phyloP scores from a whole-genome alignment of 768 basidiomycete species.

The Cyathus striatus region DNA sequence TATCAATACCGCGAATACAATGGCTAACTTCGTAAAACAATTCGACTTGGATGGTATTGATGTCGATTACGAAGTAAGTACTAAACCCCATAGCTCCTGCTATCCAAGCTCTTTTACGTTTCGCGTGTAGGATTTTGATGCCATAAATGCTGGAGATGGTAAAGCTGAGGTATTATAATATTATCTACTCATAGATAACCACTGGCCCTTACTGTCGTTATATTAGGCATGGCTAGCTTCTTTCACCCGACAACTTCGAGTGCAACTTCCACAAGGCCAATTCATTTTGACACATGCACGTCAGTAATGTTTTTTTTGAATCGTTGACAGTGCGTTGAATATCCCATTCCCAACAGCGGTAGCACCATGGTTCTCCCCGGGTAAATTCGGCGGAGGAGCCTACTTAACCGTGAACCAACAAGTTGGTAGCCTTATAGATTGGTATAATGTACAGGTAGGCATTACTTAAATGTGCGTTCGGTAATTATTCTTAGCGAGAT shows the following conservation, averaged over 20 bases:
- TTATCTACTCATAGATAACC: neutral
- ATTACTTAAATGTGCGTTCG: no score
- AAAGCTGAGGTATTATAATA: conserved; percentile 40
- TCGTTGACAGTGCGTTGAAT: no score
- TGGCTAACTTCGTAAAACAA: conserved; percentile 62
- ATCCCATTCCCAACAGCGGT: conserved; percentile 32
- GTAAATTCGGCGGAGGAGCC: conserved; percentile 40
- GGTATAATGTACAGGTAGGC: conserved; percentile 52
- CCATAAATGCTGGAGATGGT: conserved; percentile 46
- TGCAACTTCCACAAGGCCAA: conserved; percentile 39
- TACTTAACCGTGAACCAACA: conserved; percentile 48
- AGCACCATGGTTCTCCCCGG: conserved; percentile 45
- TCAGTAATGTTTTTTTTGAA: conserved; percentile 17
- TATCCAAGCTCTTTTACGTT: conserved; percentile 1
- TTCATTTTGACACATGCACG: conserved; percentile 56
- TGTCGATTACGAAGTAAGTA: conserved; percentile 60
- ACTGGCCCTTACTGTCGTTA: neutral
- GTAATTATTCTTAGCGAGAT: no score
- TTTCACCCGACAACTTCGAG: conserved; percentile 48
- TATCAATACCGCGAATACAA: conserved; percentile 50
- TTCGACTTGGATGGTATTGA: conserved; percentile 66
- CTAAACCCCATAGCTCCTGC: neutral
- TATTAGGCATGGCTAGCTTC: conserved; percentile 43
- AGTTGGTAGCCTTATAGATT: conserved; percentile 60
- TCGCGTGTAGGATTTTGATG: conserved; percentile 49